These are phyloP conservation scores for Porcisia hertigi DNA, from an alignment of 208 protist genomes.

Conservation along the genomic window DNA sequence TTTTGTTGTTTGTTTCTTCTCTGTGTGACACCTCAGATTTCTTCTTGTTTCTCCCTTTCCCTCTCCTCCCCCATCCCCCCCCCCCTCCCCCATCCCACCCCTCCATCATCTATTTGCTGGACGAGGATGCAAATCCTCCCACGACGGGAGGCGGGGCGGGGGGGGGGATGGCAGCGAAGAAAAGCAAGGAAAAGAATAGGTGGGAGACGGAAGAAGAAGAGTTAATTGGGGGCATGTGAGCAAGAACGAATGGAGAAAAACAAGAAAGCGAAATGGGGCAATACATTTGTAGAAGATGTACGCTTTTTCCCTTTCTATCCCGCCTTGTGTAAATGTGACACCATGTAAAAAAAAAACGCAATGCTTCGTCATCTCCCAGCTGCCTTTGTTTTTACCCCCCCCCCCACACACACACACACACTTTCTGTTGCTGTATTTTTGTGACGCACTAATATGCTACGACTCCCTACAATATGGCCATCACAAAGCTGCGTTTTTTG, in stretches of 20 bases:
- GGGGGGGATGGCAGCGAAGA: background rate
- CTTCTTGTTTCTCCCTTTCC: background rate
- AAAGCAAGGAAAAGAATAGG: background rate
- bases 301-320: background rate
- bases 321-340: background rate
- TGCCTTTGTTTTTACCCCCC: background rate
- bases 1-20: background rate
- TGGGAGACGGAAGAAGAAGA: background rate
- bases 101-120: background rate
- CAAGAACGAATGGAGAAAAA: too few relatives aligned
- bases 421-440: too few relatives aligned
- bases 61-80: background rate
- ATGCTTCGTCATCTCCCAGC: background rate
- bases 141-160: background rate
- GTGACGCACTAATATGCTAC: background rate
- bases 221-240: background rate
- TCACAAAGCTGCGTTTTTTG: background rate
- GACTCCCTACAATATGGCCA: background rate
- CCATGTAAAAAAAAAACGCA: slow-evolving; percentile 9
- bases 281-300: slow-evolving; percentile 5
- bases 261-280: slow-evolving; percentile 1
- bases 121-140: background rate
- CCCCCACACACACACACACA: too few relatives aligned
- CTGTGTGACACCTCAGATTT: background rate
- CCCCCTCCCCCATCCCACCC: background rate